These are phyloP conservation scores for Pichia sp. DNA, from an alignment of 1,139 yeast species.

Conservation along the genomic window DNA sequence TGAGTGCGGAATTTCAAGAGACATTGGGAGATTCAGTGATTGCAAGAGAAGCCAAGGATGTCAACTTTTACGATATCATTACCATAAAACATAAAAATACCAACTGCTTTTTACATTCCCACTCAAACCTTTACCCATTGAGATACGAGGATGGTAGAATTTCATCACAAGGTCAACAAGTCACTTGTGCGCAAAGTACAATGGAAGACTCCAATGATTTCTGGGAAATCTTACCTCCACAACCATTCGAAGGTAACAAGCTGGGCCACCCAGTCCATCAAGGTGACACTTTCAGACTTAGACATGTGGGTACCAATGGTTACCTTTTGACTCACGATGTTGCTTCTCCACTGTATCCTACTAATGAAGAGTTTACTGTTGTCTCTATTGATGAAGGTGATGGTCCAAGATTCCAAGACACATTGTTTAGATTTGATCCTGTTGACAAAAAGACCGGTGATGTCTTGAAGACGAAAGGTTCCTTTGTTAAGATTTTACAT, in stretches of 20 bases:
- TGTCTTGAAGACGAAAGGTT: conserved; percentile 60
- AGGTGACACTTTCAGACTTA: conserved; percentile 69
- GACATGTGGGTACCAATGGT: conserved; percentile 76
- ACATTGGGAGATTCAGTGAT: conserved; percentile 77
- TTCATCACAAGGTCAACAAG: conserved; percentile 93
- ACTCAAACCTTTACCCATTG: conserved; percentile 64
- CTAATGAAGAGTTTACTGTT: conserved; percentile 88
- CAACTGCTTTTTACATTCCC: conserved; percentile 75
- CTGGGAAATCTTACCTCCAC: conserved; percentile 80
- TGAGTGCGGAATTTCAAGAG: conserved; percentile 92
- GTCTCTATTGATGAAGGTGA: conserved; percentile 51
- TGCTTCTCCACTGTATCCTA: conserved; percentile 88
- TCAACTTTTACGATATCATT: conserved; percentile 68
- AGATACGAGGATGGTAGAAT: conserved; percentile 96
- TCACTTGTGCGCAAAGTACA: conserved; percentile 45
- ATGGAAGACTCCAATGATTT: conserved; percentile 58
- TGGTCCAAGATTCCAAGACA: conserved; percentile 58
- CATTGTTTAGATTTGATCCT: conserved; percentile 70
- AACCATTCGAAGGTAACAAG: conserved; percentile 28
- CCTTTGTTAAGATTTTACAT: conserved; percentile 66
- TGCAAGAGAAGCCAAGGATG: conserved; percentile 61
- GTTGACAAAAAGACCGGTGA: conserved; percentile 46
- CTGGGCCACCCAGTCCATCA: conserved; percentile 37
- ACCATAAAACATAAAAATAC: conserved; percentile 77
- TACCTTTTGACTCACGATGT: conserved; percentile 88